phyloP scores from a whole-genome alignment of 345 rosid species.

The Citrus australasica region DNA sequence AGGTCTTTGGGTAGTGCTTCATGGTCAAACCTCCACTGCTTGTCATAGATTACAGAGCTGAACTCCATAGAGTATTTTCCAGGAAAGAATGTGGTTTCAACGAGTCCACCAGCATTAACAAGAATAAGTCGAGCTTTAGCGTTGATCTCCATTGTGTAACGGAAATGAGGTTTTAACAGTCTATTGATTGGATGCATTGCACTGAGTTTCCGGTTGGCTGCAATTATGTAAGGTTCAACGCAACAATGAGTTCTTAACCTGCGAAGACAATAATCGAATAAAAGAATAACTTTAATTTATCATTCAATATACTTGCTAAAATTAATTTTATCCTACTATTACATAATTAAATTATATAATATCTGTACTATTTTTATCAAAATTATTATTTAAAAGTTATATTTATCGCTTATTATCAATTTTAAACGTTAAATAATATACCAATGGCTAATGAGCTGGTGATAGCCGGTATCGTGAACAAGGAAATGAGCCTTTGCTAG shows the following conservation, averaged over 20 bases:
- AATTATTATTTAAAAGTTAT: too few relatives aligned
- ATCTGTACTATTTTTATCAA: too few relatives aligned
- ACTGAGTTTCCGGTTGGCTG: conserved; percentile 64
- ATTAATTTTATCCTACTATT: too few relatives aligned
- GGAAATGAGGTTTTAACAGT: conserved; percentile 64
- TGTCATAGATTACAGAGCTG: conserved; percentile 51
- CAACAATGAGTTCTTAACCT: conserved; percentile 73
- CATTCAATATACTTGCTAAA: too few relatives aligned
- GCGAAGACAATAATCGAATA: neutral
- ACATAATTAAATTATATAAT: too few relatives aligned
- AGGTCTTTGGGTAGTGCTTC: conserved; percentile 55
- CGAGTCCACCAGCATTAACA: conserved; percentile 51
- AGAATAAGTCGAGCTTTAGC: conserved; percentile 57
- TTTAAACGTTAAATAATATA: neutral
- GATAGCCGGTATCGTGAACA: conserved; percentile 60
- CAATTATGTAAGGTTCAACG: conserved; percentile 66
- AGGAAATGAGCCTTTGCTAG: conserved; percentile 67
- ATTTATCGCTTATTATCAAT: too few relatives aligned
- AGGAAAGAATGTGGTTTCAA: conserved; percentile 56
- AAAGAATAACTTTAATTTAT: too few relatives aligned
- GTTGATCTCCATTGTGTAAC: conserved; percentile 79
- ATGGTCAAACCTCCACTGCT: conserved; percentile 51
- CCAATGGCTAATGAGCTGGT: conserved; percentile 79
- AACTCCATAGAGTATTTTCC: conserved; percentile 51
- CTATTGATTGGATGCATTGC: conserved; percentile 64